A percentile compares a stretch with the other conserved stretches of the same genome.
These are phyloP conservation scores for Amesomyces nigricolor DNA, from an alignment of 2,329 filamentous ascomycete species.

Conservation along the genomic window DNA sequence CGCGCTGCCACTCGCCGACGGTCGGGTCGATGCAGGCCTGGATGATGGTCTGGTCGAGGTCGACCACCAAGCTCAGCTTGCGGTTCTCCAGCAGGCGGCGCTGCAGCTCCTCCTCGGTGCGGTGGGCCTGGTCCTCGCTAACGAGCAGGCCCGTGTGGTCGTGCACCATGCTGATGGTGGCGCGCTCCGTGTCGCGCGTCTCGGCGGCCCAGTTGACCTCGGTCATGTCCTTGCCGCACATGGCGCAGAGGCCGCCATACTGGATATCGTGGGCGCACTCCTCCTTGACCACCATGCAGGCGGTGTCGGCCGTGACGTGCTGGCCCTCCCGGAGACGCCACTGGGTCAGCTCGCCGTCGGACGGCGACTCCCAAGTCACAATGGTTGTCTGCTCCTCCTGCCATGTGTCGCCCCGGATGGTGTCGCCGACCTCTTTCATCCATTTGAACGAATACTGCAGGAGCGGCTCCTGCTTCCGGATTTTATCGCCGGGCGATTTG, in stretches of 20 bases:
- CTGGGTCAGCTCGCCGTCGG: conserved; percentile 69
- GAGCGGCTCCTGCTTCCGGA: conserved; percentile 70
- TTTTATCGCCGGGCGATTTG: conserved; percentile 65
- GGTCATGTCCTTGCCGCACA: conserved; percentile 96
- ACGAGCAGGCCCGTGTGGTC: conserved; percentile 84
- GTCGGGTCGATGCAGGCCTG: conserved; percentile 97
- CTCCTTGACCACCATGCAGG: conserved; percentile 75
- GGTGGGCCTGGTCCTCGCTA: conserved; percentile 72
- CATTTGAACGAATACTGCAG: conserved; percentile 86
- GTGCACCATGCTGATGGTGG: conserved; percentile 91
- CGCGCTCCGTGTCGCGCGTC: conserved; percentile 71
- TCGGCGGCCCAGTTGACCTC: conserved; percentile 80
- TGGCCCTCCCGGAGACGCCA: conserved; percentile 71
- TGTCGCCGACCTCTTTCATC: conserved; percentile 68
- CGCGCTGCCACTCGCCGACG: conserved; percentile 89
- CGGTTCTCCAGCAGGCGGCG: conserved; percentile 70
- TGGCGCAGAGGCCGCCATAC: conserved; percentile 81
- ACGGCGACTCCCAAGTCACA: conserved; percentile 74
- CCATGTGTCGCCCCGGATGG: conserved; percentile 52
- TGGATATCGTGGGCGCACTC: conserved; percentile 87
- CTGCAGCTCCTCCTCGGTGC: conserved; percentile 81
- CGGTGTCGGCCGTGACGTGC: conserved; percentile 53
- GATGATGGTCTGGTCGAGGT: conserved; percentile 97
- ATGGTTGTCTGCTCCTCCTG: conserved; percentile 64
- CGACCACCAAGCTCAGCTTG: conserved; percentile 90